phyloP scores from a whole-genome alignment of 192 early-diverging fungal species.

The Linnemannia zychae region DNA sequence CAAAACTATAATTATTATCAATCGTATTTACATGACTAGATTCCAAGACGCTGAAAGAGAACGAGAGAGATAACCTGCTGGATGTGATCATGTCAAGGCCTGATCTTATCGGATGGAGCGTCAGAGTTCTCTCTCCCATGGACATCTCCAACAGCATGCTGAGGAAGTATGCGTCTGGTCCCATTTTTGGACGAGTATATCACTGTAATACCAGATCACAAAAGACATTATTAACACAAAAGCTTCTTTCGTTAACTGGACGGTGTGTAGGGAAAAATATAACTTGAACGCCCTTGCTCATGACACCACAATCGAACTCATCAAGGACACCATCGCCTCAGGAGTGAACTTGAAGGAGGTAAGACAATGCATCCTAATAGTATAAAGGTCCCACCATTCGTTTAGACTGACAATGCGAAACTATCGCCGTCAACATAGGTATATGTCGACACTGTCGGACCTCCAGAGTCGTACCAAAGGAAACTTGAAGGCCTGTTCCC shows the following conservation, averaged over 20 bases:
- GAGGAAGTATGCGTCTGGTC: conserved; percentile 62
- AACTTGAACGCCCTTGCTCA: conserved; percentile 96
- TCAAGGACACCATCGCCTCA: conserved; percentile 71
- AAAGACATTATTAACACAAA: background rate
- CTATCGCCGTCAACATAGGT: conserved; percentile 61
- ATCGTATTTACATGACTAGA: conserved; percentile 64
- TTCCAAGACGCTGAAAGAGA: conserved; percentile 93
- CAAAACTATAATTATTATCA: background rate
- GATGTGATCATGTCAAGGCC: conserved; percentile 64
- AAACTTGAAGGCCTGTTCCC: conserved; percentile 87
- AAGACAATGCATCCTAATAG: too few relatives aligned
- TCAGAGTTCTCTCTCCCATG: conserved; percentile 85
- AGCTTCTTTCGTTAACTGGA: background rate
- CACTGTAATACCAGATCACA: background rate
- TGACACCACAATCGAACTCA: conserved; percentile 91
- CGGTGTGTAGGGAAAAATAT: conserved; percentile 75
- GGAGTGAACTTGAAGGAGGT: conserved; percentile 82
- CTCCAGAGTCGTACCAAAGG: conserved; percentile 85
- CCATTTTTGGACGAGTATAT: background rate
- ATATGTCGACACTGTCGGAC: conserved; percentile 97
- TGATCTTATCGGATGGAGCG: conserved; percentile 87
- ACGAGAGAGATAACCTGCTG: conserved; percentile 80
- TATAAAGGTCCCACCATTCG: background rate
- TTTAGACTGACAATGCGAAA: background rate
- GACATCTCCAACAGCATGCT: conserved; percentile 96